A percentile compares a stretch with the other conserved stretches of the same genome.
Evolutionary conservation across 306 rosid genomes (phyloP).

Genomic region (Glycyrrhiza uralensis): DNA sequence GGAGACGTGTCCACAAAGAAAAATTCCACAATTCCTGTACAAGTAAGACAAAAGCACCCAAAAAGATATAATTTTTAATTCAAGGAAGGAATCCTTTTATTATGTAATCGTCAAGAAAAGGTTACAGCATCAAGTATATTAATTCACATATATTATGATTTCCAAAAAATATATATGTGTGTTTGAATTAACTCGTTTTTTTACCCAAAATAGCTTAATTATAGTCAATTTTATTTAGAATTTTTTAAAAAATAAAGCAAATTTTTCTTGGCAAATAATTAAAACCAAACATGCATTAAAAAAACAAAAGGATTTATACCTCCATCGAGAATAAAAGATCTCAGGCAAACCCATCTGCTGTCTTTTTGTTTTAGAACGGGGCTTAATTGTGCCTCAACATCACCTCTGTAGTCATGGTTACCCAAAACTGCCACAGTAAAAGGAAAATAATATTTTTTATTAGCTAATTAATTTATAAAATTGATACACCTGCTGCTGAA

Average conservation of each 20-base stretch:
- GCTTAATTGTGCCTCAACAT: conserved; percentile 68
- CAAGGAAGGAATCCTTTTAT: neutral
- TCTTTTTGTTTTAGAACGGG: conserved; percentile 50
- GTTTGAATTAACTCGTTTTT: neutral
- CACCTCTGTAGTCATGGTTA: conserved; percentile 90
- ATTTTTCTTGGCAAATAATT: neutral
- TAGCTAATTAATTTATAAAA: neutral
- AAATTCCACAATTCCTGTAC: conserved; percentile 55
- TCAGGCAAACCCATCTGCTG: conserved; percentile 62
- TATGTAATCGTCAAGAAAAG: neutral
- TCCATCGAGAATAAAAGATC: conserved; percentile 57
- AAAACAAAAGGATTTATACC: conserved; percentile 30
- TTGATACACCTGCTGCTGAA: neutral
- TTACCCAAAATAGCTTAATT: no score
- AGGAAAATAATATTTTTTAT: neutral
- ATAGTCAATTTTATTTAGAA: neutral
- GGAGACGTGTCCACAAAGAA: conserved; percentile 92
- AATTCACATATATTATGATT: neutral
- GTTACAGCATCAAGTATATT: neutral
- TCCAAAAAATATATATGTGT: neutral
- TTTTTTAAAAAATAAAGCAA: no score
- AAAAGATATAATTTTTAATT: neutral
- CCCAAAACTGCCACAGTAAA: conserved; percentile 57
- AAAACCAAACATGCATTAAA: neutral
- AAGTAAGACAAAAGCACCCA: neutral